Conservation (phyloP, 129 eudicot species). For the Artemisia tridentata region DNA sequence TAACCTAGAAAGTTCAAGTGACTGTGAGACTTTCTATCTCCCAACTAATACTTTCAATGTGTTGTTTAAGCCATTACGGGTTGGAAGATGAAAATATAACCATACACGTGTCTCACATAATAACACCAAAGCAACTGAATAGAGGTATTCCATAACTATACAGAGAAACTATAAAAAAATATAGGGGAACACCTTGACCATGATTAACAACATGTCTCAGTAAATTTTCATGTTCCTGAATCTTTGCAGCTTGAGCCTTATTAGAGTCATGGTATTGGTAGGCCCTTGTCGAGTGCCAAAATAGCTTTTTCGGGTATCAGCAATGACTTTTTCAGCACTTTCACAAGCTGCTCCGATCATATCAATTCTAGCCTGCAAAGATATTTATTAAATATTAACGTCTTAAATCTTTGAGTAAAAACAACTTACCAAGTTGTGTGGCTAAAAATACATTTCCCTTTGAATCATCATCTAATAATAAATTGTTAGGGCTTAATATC, state of each 20-base stretch:
- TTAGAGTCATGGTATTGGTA: slow-evolving; percentile 60
- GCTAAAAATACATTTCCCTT: too few relatives aligned
- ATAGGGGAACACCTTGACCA: slow-evolving; percentile 76
- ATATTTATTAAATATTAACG: too few relatives aligned
- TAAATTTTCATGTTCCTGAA: slow-evolving; percentile 86
- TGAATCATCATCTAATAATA: too few relatives aligned
- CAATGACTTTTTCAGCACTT: slow-evolving; percentile 95
- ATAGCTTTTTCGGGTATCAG: slow-evolving; percentile 86
- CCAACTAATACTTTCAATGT: slow-evolving; percentile 6
- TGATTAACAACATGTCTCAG: slow-evolving; percentile 87
- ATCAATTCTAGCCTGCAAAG: slow-evolving; percentile 80
- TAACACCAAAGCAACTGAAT: too few relatives aligned
- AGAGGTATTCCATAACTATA: too few relatives aligned
- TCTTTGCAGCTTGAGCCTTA: slow-evolving; percentile 91
- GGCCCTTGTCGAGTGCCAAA: slow-evolving; percentile 84
- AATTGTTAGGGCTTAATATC: too few relatives aligned
- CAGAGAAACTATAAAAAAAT: too few relatives aligned
- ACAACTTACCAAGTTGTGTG: too few relatives aligned
- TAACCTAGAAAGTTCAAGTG: too few relatives aligned
- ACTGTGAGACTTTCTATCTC: too few relatives aligned
- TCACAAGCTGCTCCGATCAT: slow-evolving; percentile 96
- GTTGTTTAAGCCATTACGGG: background rate
- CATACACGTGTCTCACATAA: too few relatives aligned
- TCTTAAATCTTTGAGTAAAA: too few relatives aligned
- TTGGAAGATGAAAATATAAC: background rate